phyloP scores from a whole-genome alignment of 805 yeast genomes.

The Saturnispora ahearnii region DNA sequence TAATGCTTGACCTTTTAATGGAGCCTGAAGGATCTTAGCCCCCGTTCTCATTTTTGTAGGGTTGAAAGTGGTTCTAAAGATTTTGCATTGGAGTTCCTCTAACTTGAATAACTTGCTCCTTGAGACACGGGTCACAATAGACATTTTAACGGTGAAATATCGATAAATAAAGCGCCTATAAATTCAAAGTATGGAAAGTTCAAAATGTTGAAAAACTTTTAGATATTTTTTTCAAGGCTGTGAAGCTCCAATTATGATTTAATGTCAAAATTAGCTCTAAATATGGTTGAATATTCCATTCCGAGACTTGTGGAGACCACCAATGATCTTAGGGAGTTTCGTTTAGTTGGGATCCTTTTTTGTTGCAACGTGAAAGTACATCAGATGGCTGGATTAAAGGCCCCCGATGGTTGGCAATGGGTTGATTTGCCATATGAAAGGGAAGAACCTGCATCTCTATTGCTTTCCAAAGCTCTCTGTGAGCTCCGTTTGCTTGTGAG shows the following conservation, averaged over 20 bases:
- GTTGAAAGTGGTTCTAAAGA: slow-evolving; percentile 64
- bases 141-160: slow-evolving; percentile 4
- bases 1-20: slow-evolving; percentile 65
- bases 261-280: neutral
- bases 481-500: slow-evolving; percentile 38
- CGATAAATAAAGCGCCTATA: neutral
- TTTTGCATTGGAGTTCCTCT: slow-evolving; percentile 50
- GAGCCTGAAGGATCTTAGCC: slow-evolving; percentile 54
- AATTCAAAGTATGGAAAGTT: neutral
- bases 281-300: neutral
- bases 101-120: slow-evolving; percentile 42
- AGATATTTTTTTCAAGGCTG: slow-evolving; percentile 3
- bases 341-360: slow-evolving; percentile 43
- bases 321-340: slow-evolving; percentile 32
- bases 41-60: slow-evolving; percentile 64
- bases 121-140: slow-evolving; percentile 15
- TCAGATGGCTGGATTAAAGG: slow-evolving; percentile 29
- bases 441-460: slow-evolving; percentile 4
- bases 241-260: neutral
- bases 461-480: slow-evolving; percentile 18
- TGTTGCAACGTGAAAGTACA: slow-evolving; percentile 35
- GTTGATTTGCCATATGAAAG: slow-evolving; percentile 36
- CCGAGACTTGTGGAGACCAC: slow-evolving; percentile 14
- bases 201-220: slow-evolving; percentile 4
- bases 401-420: slow-evolving; percentile 46